A percentile compares a stretch with the other conserved stretches of the same genome.
phyloP scores from a whole-genome alignment of 1,284 basidiomycete species.

The Pascua sp. region DNA sequence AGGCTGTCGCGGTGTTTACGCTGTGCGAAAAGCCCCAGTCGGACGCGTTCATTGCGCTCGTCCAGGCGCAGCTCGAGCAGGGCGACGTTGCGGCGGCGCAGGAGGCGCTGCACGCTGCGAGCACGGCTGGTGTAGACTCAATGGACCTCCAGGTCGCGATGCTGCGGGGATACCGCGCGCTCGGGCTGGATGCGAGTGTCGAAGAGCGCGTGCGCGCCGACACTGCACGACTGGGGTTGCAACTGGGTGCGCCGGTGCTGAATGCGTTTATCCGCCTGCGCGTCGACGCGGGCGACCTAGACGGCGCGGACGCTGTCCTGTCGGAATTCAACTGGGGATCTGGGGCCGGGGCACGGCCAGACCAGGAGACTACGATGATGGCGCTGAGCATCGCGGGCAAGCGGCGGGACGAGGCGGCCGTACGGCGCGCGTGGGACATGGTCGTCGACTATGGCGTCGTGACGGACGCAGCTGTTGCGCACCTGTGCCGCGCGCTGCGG shows the following conservation, averaged over 20 bases:
- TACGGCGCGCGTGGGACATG: background rate
- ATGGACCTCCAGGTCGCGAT: constrained; percentile 29
- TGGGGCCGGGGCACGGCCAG: background rate
- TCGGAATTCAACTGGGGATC: constrained; percentile 16
- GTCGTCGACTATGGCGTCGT: background rate
- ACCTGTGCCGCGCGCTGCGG: constrained; percentile 13
- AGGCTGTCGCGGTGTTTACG: constrained; percentile 25
- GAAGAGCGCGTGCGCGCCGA: constrained; percentile 30
- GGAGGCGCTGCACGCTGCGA: background rate
- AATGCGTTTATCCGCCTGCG: constrained; percentile 34
- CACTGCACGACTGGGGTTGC: constrained; percentile 19
- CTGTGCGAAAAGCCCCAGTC: background rate
- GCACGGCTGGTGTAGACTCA: background rate
- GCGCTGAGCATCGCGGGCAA: constrained; percentile 1
- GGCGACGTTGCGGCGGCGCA: constrained; percentile 22
- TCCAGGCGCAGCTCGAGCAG: constrained; percentile 29
- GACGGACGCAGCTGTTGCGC: constrained; percentile 11
- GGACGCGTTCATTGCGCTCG: constrained; percentile 1
- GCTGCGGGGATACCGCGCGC: constrained; percentile 29
- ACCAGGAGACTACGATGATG: constrained; percentile 4
- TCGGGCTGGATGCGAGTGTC: constrained; percentile 28
- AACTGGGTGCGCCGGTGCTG: constrained; percentile 17
- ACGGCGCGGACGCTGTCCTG: constrained; percentile 24
- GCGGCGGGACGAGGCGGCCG: background rate
- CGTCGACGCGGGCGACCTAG: constrained; percentile 25